Percentiles rank a stretch among this genome's conserved stretches.
phyloP scores from a whole-genome alignment of 2,329 filamentous ascomycete genomes.

The Aspergillus persii region DNA sequence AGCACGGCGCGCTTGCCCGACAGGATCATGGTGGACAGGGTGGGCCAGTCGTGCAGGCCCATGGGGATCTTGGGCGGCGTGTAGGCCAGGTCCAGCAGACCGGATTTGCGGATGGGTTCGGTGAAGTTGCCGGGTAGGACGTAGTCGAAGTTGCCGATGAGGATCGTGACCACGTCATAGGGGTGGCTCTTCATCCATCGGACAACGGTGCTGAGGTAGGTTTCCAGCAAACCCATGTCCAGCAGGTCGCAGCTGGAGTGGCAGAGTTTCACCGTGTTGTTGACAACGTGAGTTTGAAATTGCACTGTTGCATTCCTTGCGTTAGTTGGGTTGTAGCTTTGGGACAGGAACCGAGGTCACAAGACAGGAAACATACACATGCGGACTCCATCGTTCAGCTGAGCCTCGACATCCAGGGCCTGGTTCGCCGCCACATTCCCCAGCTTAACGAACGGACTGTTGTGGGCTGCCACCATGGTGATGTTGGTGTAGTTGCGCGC shows the following conservation, averaged over 20 bases:
- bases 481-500: conserved; percentile 75
- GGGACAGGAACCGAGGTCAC: background rate
- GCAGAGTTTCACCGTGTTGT: conserved; percentile 70
- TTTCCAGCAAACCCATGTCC: conserved; percentile 73
- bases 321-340: background rate
- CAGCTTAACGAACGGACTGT: conserved; percentile 70
- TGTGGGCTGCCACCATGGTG: conserved; percentile 74
- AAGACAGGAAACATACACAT: conserved; percentile 44
- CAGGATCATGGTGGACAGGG: conserved; percentile 72
- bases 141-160: conserved; percentile 81
- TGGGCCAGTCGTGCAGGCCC: conserved; percentile 76
- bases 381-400: conserved; percentile 71
- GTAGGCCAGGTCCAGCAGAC: conserved; percentile 72
- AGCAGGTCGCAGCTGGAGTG: conserved; percentile 81
- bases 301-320: conserved; percentile 46
- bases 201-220: conserved; percentile 67
- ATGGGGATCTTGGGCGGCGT: conserved; percentile 69
- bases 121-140: conserved; percentile 64
- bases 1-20: conserved; percentile 69
- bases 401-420: conserved; percentile 61
- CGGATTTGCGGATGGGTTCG: conserved; percentile 66
- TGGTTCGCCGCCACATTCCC: conserved; percentile 78
- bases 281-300: conserved; percentile 57
- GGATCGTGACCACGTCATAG: conserved; percentile 82
- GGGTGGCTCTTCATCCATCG: conserved; percentile 74